Base-by-base conservation (phyloP, 2,329 filamentous ascomycete species). In the Botrytis medusae region DNA sequence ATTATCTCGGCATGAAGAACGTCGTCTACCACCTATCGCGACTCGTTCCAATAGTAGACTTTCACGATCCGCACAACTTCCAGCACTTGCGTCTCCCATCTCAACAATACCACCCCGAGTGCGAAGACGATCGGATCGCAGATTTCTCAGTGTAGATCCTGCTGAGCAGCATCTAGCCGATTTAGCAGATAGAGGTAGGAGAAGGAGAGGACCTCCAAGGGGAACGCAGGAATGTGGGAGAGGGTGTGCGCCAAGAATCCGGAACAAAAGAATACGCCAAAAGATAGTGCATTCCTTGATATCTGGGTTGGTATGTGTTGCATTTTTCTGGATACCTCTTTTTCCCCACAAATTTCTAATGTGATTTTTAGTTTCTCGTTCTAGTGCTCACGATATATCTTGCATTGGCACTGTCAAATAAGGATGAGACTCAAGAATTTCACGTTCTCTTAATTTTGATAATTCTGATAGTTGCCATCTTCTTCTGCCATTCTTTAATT, bases 401-500 rank as follows among this genome's bases (percentile, higher is more conserved):
- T 76, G 88, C 88, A 8, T 87, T 97, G 62, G 88, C 90, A 32
- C 85, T 94, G 62, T 91, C 91, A 4, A 86, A 89, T 74, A 88
- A 87, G 59, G 85, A 89, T 74, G 84, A 88, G 69, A 88, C 88
- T 60, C 89, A 89, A 80, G 92, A 94, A 81, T 91, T 97, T 79
- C 92, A 94, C 78, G 89, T 97, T 74, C 85, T 97, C 71, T 87
- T 97, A 74, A 91, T 97, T 73, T 86, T 97, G 71, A 86, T 95
- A 76, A 91, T 97, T 73, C 83, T 97, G 69, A 84, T 91, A 70
- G 87, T 91, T 48, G 90, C 91, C 2, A 89, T 95, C 76, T 90
- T 97, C 83, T 96, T 97, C 85, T 92, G 90, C 79, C 93, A 97
- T 82, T 89, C 90, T 60, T 83, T 96, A 25, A 88, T 96, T 73